Evolutionary conservation across 495 filamentous ascomycete genomes (phyloP).

Genomic region (Jackrogersella multiformis): DNA sequence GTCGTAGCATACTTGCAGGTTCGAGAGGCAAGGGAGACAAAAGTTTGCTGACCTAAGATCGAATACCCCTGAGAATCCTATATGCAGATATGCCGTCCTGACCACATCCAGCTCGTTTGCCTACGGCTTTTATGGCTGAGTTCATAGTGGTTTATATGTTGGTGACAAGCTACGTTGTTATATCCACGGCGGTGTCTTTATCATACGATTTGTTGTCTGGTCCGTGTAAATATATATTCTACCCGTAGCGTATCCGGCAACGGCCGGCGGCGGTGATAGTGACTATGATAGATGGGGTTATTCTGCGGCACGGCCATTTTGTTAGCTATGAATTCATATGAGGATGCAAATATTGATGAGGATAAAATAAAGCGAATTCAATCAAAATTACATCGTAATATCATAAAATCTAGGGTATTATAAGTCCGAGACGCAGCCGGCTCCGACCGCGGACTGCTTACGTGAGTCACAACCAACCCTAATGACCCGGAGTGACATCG

Average conservation of each 20-base stretch:
- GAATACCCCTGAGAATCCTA: slow-evolving; percentile 4
- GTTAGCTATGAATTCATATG: too few species aligned
- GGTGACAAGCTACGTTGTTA: neutral
- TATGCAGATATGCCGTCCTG: neutral
- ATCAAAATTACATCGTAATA: too few species aligned
- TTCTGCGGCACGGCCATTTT: too few species aligned
- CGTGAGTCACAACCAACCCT: slow-evolving; percentile 15
- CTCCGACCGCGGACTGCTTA: slow-evolving; percentile 16
- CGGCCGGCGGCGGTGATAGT: too few species aligned
- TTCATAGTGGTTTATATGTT: neutral
- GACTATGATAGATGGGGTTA: too few species aligned
- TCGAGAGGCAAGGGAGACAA: slow-evolving; percentile 1
- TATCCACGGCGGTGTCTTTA: too few species aligned
- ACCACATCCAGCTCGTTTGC: neutral
- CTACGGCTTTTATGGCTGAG: neutral
- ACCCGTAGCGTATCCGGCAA: too few species aligned
- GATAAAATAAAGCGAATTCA: too few species aligned
- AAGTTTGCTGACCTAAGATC: slow-evolving; percentile 16
- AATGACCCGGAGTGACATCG: neutral
- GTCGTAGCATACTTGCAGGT: neutral
- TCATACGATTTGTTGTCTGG: too few species aligned
- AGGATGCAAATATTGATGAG: too few species aligned
- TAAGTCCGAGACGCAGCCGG: neutral
- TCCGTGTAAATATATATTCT: too few species aligned
- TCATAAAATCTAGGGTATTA: neutral